Conservation (phyloP, 2,329 filamentous ascomycete species). For the Cadophora sp. region DNA sequence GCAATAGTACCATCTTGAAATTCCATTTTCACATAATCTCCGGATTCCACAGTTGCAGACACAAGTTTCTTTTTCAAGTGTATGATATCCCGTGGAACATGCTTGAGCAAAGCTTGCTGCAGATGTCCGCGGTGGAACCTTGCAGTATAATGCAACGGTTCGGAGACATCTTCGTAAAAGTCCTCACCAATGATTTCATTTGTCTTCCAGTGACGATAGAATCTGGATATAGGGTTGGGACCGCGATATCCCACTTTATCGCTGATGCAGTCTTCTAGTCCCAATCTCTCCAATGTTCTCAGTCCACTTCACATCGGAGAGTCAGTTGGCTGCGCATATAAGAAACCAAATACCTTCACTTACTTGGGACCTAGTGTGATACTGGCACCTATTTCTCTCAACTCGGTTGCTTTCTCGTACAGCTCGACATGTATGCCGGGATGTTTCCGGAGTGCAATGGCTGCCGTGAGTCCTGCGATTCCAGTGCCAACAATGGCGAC, state of each 20-base stretch:
- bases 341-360: background rate
- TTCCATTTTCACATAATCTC: conserved; percentile 36
- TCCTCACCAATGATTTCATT: conserved; percentile 47
- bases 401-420: conserved; percentile 46
- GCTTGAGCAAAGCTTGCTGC: conserved; percentile 44
- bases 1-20: conserved; percentile 44
- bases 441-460: conserved; percentile 44
- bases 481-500: conserved; percentile 47
- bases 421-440: conserved; percentile 44
- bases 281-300: conserved; percentile 45
- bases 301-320: conserved; percentile 37
- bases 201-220: conserved; percentile 48
- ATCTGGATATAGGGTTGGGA: conserved; percentile 40
- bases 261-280: conserved; percentile 44
- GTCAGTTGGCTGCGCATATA: background rate
- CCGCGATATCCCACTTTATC: conserved; percentile 46
- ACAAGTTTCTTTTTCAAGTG: conserved; percentile 44
- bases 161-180: conserved; percentile 41
- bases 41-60: conserved; percentile 22
- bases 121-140: conserved; percentile 47
- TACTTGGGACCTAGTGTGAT: conserved; percentile 48
- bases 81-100: conserved; percentile 43
- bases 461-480: conserved; percentile 48
- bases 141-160: conserved; percentile 45
- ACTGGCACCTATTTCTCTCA: conserved; percentile 48